Percentiles rank a stretch among this genome's conserved stretches.
Conservation (phyloP, 192 early-diverging fungal genomes). For the Coemansia sp. region DNA sequence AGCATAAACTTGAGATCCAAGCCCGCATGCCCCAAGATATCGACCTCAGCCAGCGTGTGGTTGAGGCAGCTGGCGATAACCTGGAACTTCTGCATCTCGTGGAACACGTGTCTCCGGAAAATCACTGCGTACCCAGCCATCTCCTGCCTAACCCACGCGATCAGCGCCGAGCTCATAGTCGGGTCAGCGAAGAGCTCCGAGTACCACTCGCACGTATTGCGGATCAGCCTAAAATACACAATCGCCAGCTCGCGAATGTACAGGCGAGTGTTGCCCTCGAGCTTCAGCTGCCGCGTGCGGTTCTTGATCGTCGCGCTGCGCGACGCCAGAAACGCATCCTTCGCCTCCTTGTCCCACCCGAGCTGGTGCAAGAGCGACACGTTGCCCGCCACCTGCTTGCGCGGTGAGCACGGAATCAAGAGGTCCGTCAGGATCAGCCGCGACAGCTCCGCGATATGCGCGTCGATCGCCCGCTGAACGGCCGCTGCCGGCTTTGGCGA, state of each 20-base stretch:
- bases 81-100: slow-evolving; percentile 69
- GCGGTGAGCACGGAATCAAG: slow-evolving; percentile 77
- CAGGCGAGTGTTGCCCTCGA: slow-evolving; percentile 84
- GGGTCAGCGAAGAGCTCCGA: slow-evolving; percentile 83
- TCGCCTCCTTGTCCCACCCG: slow-evolving; percentile 62
- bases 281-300: slow-evolving; percentile 67
- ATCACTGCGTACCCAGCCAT: slow-evolving; percentile 81
- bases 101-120: slow-evolving; percentile 90
- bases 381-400: slow-evolving; percentile 74
- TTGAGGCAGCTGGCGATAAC: slow-evolving; percentile 84
- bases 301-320: slow-evolving; percentile 75
- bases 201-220: slow-evolving; percentile 98
- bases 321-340: slow-evolving; percentile 81
- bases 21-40: slow-evolving; percentile 79
- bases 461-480: slow-evolving; percentile 26
- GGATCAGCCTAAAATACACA: slow-evolving; percentile 86
- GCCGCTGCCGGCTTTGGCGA: slow-evolving; percentile 23
- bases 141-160: slow-evolving; percentile 90
- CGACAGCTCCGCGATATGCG: slow-evolving; percentile 52
- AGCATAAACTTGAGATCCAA: slow-evolving; percentile 84
- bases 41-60: slow-evolving; percentile 73
- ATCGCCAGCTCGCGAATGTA: slow-evolving; percentile 87
- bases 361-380: slow-evolving; percentile 80
- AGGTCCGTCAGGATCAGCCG: slow-evolving; percentile 67
- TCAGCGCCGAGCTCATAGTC: slow-evolving; percentile 87